phyloP scores from a whole-genome alignment of 2,329 filamentous ascomycete species.

The Fusarium sp. region DNA sequence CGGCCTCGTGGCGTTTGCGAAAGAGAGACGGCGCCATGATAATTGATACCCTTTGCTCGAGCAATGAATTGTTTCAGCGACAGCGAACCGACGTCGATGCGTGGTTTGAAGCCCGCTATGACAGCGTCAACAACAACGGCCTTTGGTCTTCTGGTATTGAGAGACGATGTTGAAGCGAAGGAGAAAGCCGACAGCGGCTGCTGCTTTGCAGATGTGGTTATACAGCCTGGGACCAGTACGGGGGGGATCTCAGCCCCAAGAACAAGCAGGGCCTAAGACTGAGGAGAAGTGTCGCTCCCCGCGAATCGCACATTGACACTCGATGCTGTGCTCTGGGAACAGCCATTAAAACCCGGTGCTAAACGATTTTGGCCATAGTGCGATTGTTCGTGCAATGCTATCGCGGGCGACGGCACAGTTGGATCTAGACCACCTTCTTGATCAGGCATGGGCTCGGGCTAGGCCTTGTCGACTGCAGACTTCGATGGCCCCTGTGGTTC shows the following conservation, averaged over 20 bases:
- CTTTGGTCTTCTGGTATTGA: constrained; percentile 22
- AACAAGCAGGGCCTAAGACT: constrained; percentile 19
- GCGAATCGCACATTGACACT: constrained; percentile 31
- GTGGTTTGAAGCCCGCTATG: constrained; percentile 37
- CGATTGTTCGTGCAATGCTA: constrained; percentile 4
- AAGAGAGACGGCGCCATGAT: constrained; percentile 52
- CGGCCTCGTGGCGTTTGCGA: constrained; percentile 58
- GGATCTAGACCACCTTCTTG: constrained; percentile 27
- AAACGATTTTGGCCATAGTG: constrained; percentile 25
- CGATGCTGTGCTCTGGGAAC: not conserved
- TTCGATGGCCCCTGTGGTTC: constrained; percentile 24
- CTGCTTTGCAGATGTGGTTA: constrained; percentile 35
- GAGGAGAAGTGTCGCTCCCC: constrained; percentile 33
- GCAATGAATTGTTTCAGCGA: constrained; percentile 17
- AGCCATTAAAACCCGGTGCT: constrained; percentile 15
- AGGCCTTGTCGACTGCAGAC: constrained; percentile 23
- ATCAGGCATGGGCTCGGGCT: constrained; percentile 13
- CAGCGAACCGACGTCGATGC: constrained; percentile 27
- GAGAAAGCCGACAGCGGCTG: constrained; percentile 32
- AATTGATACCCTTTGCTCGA: constrained; percentile 14
- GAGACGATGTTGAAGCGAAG: constrained; percentile 30
- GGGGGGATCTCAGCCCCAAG: constrained; percentile 32
- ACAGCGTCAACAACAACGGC: constrained; percentile 23
- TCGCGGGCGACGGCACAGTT: constrained; percentile 31
- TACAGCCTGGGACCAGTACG: constrained; percentile 22